These are phyloP conservation scores for Chrysanthemum seticuspe DNA, from an alignment of 129 eudicot species.

Conservation along the genomic window DNA sequence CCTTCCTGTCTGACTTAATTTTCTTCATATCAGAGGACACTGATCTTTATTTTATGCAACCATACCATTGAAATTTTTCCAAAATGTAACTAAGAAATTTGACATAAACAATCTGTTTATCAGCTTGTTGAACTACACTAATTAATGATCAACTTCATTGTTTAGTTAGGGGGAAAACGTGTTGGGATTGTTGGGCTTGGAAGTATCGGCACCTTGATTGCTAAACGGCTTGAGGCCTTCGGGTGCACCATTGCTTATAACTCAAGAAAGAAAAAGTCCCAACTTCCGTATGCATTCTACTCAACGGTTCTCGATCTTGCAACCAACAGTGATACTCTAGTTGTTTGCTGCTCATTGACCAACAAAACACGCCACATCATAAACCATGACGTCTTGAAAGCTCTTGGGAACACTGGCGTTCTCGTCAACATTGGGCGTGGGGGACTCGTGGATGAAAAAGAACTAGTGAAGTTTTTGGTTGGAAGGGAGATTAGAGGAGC, in stretches of 20 bases:
- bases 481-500: slow-evolving; percentile 70
- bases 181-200: slow-evolving; percentile 83
- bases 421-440: slow-evolving; percentile 84
- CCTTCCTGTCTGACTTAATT: too few relatives aligned
- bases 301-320: slow-evolving; percentile 49
- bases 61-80: too few relatives aligned
- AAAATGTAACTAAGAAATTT: too few relatives aligned
- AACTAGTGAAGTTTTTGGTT: slow-evolving; percentile 51
- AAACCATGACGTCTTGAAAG: slow-evolving; percentile 52
- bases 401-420: slow-evolving; percentile 58
- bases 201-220: slow-evolving; percentile 57
- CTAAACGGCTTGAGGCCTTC: slow-evolving; percentile 61
- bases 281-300: slow-evolving; percentile 46
- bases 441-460: slow-evolving; percentile 66
- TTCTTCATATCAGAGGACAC: too few relatives aligned
- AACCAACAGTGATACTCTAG: slow-evolving; percentile 46
- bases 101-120: too few relatives aligned
- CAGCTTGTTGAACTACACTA: too few relatives aligned
- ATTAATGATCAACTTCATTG: not conserved
- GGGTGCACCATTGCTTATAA: slow-evolving; percentile 70
- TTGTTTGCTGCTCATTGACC: slow-evolving; percentile 65
- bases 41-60: too few relatives aligned
- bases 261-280: slow-evolving; percentile 48
- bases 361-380: slow-evolving; percentile 60
- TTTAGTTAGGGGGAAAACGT: slow-evolving; percentile 68